Conservation (phyloP, 2,329 filamentous ascomycete genomes). For the Teratosphaeria gauchensis region DNA sequence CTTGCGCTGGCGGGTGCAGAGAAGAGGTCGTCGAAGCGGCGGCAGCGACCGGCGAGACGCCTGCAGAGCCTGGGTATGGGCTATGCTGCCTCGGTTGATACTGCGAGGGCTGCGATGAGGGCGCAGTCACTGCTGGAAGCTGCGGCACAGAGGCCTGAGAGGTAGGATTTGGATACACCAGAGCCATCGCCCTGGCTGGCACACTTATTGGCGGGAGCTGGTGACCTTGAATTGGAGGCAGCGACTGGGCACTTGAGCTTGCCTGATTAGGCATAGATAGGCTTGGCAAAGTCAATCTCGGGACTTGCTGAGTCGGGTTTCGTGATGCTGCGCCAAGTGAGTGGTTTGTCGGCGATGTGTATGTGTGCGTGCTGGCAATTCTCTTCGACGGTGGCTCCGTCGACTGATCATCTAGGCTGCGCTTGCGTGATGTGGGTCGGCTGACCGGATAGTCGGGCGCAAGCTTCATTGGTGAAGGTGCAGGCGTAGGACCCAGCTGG, state of each 20-base stretch:
- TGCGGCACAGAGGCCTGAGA: constrained; percentile 40
- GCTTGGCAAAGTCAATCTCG: constrained; percentile 60
- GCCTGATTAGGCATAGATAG: constrained; percentile 52
- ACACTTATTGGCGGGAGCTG: constrained; percentile 55
- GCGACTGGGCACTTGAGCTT: constrained; percentile 9
- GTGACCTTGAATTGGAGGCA: constrained; percentile 11
- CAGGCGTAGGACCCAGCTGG: constrained; percentile 30
- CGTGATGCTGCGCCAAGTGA: constrained; percentile 25
- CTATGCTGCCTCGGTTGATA: constrained; percentile 41
- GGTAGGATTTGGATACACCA: constrained; percentile 57
- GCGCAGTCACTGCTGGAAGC: constrained; percentile 12
- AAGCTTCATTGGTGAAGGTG: constrained; percentile 35
- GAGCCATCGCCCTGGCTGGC: constrained; percentile 57
- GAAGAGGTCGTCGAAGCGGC: constrained; percentile 47
- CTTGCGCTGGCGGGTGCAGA: constrained; percentile 44
- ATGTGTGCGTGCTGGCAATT: constrained; percentile 15
- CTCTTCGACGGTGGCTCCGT: constrained; percentile 51
- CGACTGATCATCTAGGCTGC: constrained; percentile 46
- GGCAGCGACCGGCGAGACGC: constrained; percentile 61
- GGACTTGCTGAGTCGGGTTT: constrained; percentile 22
- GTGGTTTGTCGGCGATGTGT: constrained; percentile 19
- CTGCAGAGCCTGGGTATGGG: constrained; percentile 44
- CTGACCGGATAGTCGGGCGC: constrained; percentile 23
- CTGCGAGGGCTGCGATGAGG: constrained; percentile 17
- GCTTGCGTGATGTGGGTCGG: constrained; percentile 38